Percentiles rank a stretch among this genome's conserved stretches.
phyloP scores from a whole-genome alignment of 2,329 filamentous ascomycete species.

The Alternaria sp. region DNA sequence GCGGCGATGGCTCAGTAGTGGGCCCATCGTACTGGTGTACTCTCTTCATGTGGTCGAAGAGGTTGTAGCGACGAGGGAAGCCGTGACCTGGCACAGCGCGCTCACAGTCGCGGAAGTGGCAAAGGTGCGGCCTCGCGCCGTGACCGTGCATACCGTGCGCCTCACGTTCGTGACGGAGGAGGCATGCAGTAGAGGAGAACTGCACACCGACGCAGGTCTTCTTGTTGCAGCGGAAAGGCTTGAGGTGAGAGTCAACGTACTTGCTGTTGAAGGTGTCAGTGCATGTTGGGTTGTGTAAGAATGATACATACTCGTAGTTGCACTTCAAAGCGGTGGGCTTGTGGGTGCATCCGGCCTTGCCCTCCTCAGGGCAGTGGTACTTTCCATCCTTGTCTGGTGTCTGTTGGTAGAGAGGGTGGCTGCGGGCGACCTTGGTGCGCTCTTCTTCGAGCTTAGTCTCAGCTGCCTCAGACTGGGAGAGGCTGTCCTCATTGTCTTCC shows the following conservation, averaged over 20 bases:
- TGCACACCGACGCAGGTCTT: slow-evolving; percentile 81
- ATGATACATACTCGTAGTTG: slow-evolving; percentile 86
- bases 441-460: slow-evolving; percentile 47
- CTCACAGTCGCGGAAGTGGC: slow-evolving; percentile 86
- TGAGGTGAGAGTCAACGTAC: slow-evolving; percentile 94
- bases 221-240: slow-evolving; percentile 94
- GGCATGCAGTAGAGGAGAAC: slow-evolving; percentile 94
- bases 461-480: slow-evolving; percentile 36
- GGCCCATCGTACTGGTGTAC: slow-evolving; percentile 71
- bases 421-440: slow-evolving; percentile 50
- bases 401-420: slow-evolving; percentile 74
- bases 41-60: slow-evolving; percentile 95
- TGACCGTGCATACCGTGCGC: slow-evolving; percentile 96
- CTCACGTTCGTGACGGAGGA: slow-evolving; percentile 93
- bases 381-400: slow-evolving; percentile 73
- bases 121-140: slow-evolving; percentile 89
- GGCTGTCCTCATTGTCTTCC: slow-evolving; percentile 37
- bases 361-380: slow-evolving; percentile 91
- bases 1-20: slow-evolving; percentile 41
- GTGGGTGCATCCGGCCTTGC: slow-evolving; percentile 78
- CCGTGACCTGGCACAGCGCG: slow-evolving; percentile 81
- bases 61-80: slow-evolving; percentile 94
- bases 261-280: slow-evolving; percentile 66
- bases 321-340: slow-evolving; percentile 96
- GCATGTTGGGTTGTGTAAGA: slow-evolving; percentile 3